A percentile compares a stretch with the other conserved stretches of the same genome.
These are phyloP conservation scores for Triangularia setosa DNA, from an alignment of 2,329 filamentous ascomycete species.

Conservation along the genomic window DNA sequence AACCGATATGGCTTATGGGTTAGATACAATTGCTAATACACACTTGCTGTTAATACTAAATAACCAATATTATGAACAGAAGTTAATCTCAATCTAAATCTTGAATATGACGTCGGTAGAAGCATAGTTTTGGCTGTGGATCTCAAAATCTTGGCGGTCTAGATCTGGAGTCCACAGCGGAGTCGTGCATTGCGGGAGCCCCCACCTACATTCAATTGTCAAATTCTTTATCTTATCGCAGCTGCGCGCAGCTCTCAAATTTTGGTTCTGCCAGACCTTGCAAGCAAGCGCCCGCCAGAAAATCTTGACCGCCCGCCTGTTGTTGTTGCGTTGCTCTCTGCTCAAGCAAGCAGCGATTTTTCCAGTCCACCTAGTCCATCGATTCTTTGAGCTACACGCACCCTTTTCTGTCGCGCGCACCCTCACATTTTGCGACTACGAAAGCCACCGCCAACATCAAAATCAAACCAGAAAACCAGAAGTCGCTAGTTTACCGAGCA, in stretches of 20 bases:
- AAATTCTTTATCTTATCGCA: slow-evolving; percentile 22
- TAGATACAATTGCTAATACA: neutral
- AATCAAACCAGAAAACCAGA: neutral
- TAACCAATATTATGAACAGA: too few relatives aligned
- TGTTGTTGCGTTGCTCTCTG: neutral
- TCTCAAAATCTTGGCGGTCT: neutral
- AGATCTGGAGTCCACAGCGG: neutral
- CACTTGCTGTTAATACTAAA: neutral
- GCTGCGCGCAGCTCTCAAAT: slow-evolving; percentile 10
- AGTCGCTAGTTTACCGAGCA: too few relatives aligned
- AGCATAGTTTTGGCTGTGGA: neutral
- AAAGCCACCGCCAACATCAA: neutral
- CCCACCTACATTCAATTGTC: neutral
- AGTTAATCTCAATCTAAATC: neutral
- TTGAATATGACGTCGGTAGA: slow-evolving; percentile 2
- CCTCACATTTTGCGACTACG: neutral
- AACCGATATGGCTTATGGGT: neutral
- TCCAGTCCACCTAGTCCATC: neutral
- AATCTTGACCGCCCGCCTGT: neutral
- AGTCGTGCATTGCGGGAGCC: neutral
- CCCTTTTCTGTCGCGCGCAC: neutral
- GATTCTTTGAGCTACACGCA: neutral
- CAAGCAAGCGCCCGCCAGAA: neutral
- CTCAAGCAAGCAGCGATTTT: neutral
- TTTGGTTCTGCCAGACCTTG: slow-evolving; percentile 7